Percentiles rank a stretch among this genome's conserved stretches.
Evolutionary conservation across 2,329 filamentous ascomycete species (phyloP).

Genomic region (Paradendryphiella salina): DNA sequence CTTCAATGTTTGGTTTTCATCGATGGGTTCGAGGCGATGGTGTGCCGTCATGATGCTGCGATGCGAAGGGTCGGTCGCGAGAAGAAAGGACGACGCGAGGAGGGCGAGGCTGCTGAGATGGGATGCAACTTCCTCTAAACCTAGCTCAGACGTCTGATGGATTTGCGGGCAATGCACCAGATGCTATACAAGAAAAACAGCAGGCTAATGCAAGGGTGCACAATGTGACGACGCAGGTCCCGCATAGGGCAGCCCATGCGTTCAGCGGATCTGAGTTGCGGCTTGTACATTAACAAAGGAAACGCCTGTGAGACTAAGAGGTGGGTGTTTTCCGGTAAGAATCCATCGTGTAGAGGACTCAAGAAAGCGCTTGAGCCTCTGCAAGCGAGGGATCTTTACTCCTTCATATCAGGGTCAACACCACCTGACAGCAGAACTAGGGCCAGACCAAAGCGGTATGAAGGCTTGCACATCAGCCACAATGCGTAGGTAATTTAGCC

Average conservation of each 20-base stretch:
- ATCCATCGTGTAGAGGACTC: background rate
- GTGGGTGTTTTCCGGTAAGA: background rate
- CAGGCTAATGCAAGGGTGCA: background rate
- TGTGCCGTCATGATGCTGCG: slow-evolving; percentile 4
- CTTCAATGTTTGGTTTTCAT: background rate
- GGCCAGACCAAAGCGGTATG: background rate
- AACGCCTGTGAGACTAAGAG: background rate
- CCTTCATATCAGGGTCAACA: background rate
- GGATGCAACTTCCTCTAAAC: background rate
- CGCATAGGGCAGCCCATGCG: slow-evolving; percentile 1
- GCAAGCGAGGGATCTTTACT: background rate
- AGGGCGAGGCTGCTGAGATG: background rate
- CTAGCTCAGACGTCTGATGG: background rate
- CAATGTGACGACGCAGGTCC: slow-evolving; percentile 5
- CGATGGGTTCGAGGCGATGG: background rate
- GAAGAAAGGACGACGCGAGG: background rate
- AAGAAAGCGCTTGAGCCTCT: background rate
- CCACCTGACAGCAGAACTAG: background rate
- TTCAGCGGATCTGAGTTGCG: slow-evolving; percentile 2
- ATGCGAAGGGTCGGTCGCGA: background rate
- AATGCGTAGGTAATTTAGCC: background rate
- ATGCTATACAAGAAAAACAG: slow-evolving; percentile 6
- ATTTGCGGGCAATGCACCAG: slow-evolving; percentile 3
- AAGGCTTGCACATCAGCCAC: background rate
- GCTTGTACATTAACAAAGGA: background rate